A percentile compares a stretch with the other conserved stretches of the same genome.
Evolutionary conservation across 2,329 filamentous ascomycete species (phyloP).

Genomic region (Aspergillus pseudoviridinutans): DNA sequence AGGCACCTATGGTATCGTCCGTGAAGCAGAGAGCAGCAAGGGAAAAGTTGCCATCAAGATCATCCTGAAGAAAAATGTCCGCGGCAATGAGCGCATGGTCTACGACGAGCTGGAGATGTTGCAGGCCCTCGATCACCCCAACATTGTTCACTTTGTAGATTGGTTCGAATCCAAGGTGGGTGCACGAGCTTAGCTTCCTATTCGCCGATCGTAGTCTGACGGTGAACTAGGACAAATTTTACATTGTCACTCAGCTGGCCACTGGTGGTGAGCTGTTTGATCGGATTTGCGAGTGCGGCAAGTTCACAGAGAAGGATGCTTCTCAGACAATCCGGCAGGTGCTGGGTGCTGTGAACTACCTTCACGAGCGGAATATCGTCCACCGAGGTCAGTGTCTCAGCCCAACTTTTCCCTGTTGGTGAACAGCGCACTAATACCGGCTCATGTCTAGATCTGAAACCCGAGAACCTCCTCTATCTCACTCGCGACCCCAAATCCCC

Average conservation of each 20-base stretch:
- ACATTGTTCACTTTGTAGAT: conserved; percentile 96
- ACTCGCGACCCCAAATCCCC: conserved; percentile 73
- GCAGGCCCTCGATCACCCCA: conserved; percentile 82
- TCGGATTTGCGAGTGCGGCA: conserved; percentile 94
- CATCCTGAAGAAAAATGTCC: conserved; percentile 98
- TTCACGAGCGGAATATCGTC: conserved; percentile 91
- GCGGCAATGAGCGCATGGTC: conserved; percentile 97
- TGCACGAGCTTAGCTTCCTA: neutral
- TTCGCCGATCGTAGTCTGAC: conserved; percentile 9
- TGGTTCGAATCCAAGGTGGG: conserved; percentile 97
- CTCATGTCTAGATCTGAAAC: conserved; percentile 73
- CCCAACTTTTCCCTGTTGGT: neutral
- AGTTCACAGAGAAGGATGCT: conserved; percentile 97
- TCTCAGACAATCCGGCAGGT: conserved; percentile 94
- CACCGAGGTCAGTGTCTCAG: conserved; percentile 67
- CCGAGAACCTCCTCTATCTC: conserved; percentile 93
- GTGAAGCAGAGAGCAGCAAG: conserved; percentile 80
- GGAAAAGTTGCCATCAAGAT: conserved; percentile 95
- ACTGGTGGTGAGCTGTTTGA: conserved; percentile 97
- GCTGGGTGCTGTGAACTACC: conserved; percentile 85
- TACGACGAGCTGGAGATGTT: conserved; percentile 95
- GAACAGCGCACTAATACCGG: conserved; percentile 2
- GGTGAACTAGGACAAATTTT: conserved; percentile 83
- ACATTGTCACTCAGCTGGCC: conserved; percentile 95
- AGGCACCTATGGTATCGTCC: conserved; percentile 96